Evolutionary conservation across 805 yeast species (phyloP), one percentile per base, ranked within the genome.

Genomic region (Jamesozyma gamospora): DNA sequence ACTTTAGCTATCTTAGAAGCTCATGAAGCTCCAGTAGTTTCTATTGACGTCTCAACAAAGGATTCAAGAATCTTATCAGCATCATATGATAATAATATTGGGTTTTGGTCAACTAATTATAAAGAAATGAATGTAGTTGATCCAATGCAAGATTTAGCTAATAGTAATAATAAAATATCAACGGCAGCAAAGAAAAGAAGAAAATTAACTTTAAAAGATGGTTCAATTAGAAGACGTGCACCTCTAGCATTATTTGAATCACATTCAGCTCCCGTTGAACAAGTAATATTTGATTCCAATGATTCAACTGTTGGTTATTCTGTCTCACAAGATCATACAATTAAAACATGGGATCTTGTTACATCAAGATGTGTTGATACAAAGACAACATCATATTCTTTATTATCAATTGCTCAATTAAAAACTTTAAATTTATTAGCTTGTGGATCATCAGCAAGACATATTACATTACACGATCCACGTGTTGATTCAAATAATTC

Each of bases 391-490:
- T 82, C 88, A 12, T 88, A 75, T 61, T 80, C 97, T 10, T 69
- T 92, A 46, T 70, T 88, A 34, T 83, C 95, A 0, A 63, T 88
- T 24, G 68, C 78, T 25, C 79, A 79, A 49, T 67, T 92, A 45
- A 75, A 83, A 6, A 69, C 74, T 37, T 65, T 79, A 39, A 75
- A 83, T 45, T 66, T 92, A 40, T 64, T 92, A 25, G 95, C 88
- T 8, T 76, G 90, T 41, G 98, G 98, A n/a, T 86, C 96, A 1
- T 81, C 95, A 11, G 96, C 96, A n/a, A 81, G 98, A 63, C 97
- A 92, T 62, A 88, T 92, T 47, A 80, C 87, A 40, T 69, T 92
- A 45, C 94, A 86, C 55, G 98, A 92, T 60, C 96, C 97, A 34
- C 75, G 98, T 58, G 71, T 71, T 2, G 64, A 62, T 21, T 62